Conservation (phyloP, 176 grass and related monocot species). For the Otatea glauca region DNA sequence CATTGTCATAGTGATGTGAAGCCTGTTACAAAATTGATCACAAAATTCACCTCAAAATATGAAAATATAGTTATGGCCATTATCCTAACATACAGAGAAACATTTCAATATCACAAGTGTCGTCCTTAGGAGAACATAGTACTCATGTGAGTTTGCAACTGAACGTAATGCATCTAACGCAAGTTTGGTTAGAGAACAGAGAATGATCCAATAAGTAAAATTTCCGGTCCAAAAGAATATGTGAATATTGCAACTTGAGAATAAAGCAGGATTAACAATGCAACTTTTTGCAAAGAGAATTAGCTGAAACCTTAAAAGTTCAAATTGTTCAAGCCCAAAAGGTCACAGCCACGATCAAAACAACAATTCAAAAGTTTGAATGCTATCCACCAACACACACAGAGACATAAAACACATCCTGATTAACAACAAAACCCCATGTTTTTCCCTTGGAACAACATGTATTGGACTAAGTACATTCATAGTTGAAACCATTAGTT, state of each 20-base stretch:
- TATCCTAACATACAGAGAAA: not conserved
- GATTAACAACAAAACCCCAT: not conserved
- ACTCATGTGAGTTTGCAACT: slow-evolving; percentile 1
- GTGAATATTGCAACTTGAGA: not conserved
- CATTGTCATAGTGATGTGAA: not conserved
- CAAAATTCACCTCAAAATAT: not conserved
- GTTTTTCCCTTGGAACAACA: not conserved
- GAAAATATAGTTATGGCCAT: not conserved
- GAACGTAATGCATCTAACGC: not conserved
- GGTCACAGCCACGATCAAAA: not conserved
- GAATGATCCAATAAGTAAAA: not conserved
- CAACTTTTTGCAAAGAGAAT: not conserved
- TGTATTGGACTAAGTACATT: not conserved
- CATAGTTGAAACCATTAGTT: not conserved
- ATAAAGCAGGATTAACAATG: not conserved
- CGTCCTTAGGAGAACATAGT: not conserved
- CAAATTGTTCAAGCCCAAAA: not conserved
- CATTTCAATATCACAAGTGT: not conserved
- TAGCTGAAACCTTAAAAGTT: not conserved
- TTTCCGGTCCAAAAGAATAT: not conserved
- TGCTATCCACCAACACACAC: not conserved
- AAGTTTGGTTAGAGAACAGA: not conserved
- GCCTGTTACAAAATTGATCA: not conserved
- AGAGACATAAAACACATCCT: not conserved
- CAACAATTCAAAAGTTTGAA: not conserved